Conservation (phyloP, 768 basidiomycete species). For the Termitomyces sp. region DNA sequence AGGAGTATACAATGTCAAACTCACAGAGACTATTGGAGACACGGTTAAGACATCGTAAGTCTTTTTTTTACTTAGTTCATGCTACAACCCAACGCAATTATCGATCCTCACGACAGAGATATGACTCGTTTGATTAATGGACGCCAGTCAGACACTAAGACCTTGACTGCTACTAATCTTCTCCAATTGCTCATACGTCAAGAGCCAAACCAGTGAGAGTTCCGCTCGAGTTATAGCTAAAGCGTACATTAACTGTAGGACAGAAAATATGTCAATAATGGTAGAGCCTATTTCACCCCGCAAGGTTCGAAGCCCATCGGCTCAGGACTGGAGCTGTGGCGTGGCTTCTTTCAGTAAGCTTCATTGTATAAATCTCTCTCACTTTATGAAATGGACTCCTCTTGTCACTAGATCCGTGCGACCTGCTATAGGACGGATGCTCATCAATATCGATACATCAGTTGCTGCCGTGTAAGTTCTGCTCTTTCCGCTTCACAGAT, state of each 20-base stretch:
- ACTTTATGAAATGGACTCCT: not conserved
- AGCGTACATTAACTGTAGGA: conserved; percentile 8
- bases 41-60: conserved; percentile 30
- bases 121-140: conserved; percentile 17
- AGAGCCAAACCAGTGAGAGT: conserved; percentile 35
- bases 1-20: conserved; percentile 23
- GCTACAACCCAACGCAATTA: not conserved
- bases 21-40: conserved; percentile 33
- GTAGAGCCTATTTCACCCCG: conserved; percentile 37
- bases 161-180: conserved; percentile 35
- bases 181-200: conserved; percentile 46
- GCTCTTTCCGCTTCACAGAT: not conserved
- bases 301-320: conserved; percentile 12
- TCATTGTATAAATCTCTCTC: not conserved
- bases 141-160: conserved; percentile 15
- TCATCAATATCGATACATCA: conserved; percentile 42
- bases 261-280: conserved; percentile 38
- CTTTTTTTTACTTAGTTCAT: not conserved
- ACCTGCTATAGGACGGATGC: conserved; percentile 30
- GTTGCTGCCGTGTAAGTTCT: conserved; percentile 37
- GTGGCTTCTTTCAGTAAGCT: conserved; percentile 47
- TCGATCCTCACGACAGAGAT: conserved; percentile 15
- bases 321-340: conserved; percentile 36
- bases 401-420: conserved; percentile 30
- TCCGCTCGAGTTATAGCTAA: not conserved